Evolutionary conservation across 768 basidiomycete species (phyloP), one percentile per base, ranked within the genome.

Genomic region (Antrodiella citrinella): DNA sequence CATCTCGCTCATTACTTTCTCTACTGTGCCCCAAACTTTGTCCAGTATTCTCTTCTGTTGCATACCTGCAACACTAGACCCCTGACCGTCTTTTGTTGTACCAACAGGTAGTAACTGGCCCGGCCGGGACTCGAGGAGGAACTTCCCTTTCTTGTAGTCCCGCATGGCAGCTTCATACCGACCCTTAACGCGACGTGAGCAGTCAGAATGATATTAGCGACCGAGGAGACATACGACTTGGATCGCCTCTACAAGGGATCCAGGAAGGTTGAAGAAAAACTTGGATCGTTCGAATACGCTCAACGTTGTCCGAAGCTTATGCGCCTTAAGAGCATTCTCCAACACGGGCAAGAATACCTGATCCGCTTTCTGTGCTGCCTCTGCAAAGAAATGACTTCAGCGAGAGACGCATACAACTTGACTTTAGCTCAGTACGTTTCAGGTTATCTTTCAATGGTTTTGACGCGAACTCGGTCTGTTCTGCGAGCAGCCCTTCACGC

Each of bases 231-330:
- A 58, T 62, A 94, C 93, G 51, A 85, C 85, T 64, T 95, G 87
- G 47, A 98, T 86, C 15, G 79, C 85, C 62, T 94, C 95, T 20
- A 88, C 76, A 20, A 99, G 80, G 43, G 86, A 84, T 24, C 86
- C 85, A 0, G 96, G 95, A n/a, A 99, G 76, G 60, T 95, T 97
- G 77, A 98, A 98, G 67, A 98, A 91, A 76, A 97, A 99, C 60
- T 94, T 95, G 46, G 91, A 94, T 40, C 92, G 79, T 58, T 98
- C 95, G 56, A 99, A 97, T 18, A 98, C 91, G 26, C 91, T 86
- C 4, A 98, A 79, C 0, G 96, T 97, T 0, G 87, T 90, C 30
- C 90, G 84, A 3, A 99, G 71, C 65, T 93, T 91, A 61, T 91
- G 84, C 12, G 95, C 92, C 62, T 97, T 98, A 25, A 90, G 84